Evolutionary conservation across 2,329 filamentous ascomycete genomes (phyloP), one percentile per base, ranked within the genome.

Genomic region (Neonectria coccinea): DNA sequence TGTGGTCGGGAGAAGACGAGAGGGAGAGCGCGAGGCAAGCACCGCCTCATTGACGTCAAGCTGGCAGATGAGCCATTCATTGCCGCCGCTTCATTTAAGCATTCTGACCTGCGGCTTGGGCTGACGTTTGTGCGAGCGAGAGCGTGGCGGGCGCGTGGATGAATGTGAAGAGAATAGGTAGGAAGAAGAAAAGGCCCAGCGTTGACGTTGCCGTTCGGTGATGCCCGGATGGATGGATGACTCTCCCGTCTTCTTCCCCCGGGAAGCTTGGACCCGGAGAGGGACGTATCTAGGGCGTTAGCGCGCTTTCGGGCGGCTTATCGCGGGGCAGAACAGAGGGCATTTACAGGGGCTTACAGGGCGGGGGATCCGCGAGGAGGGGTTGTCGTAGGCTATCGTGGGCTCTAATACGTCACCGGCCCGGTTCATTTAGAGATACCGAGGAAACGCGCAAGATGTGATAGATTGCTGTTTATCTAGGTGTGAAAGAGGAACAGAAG

Each of bases 61-160:
- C 69, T 66, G 48, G 71, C 45, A 39, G 56, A 65, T 33, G 60
- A 58, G 54, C 61, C 41, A 67, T 67, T 75, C 73, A 75, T 75
- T 54, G 61, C 63, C 36, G 69, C 68, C 41, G 22, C 36, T 39
- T 64, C 50, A 64, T 54, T 64, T 64, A 51, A 53, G 41, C 62
- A 57, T 65, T 48, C 53, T 57, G 54, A 18, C 36, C 39, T 18
- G 16, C 25, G 25, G 25, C 25, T 22, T 22, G 57, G 56, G 39
- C 11, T 29, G 25, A 25, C 25, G 16, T 22, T 27, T 53, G 36
- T 33, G 11, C 8, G 41, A 33, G 29, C 18, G n/a, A 29, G n/a
- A 18, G 42, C 36, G 12, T 14, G 29, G 22, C 18, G 44, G 22
- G n/a, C 48, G 27, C 14, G 31, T 48, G 16, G 54, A 29, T 27